Conservation (phyloP, 495 filamentous ascomycete species). For the Elaphomyces granulatus region DNA sequence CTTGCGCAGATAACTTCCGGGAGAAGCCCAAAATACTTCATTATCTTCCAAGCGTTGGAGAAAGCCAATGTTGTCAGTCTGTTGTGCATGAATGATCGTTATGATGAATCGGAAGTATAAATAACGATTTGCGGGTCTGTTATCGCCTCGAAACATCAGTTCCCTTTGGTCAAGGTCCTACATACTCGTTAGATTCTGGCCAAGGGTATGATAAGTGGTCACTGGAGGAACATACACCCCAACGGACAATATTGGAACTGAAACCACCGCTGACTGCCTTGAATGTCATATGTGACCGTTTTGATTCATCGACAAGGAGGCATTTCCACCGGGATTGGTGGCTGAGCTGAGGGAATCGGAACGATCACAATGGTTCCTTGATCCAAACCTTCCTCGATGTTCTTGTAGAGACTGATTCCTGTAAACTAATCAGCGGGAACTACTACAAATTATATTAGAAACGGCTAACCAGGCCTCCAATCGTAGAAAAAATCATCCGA, state of each 20-base stretch:
- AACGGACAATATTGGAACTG: no score
- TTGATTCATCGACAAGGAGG: constrained; percentile 1
- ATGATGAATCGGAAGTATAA: constrained; percentile 13
- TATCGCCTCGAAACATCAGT: constrained; percentile 1
- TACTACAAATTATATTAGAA: background rate
- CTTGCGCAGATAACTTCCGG: constrained; percentile 7
- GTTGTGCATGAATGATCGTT: constrained; percentile 7
- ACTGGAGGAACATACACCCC: background rate
- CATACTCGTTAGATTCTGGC: background rate
- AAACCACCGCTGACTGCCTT: no score
- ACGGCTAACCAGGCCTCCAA: background rate
- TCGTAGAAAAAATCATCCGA: constrained; percentile 1
- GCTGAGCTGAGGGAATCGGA: background rate
- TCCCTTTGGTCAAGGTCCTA: constrained; percentile 1
- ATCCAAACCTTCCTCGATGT: background rate
- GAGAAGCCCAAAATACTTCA: constrained; percentile 10
- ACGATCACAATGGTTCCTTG: constrained; percentile 1
- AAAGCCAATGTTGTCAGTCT: constrained; percentile 1
- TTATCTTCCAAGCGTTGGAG: background rate
- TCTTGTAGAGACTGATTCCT: constrained; percentile 1
- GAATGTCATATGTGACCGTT: background rate
- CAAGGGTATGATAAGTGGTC: background rate
- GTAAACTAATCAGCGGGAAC: background rate
- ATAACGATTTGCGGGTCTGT: constrained; percentile 9
- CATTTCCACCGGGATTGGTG: constrained; percentile 1